Evolutionary conservation across 331 rosid species (phyloP).

Genomic region (Arachis monticola): DNA sequence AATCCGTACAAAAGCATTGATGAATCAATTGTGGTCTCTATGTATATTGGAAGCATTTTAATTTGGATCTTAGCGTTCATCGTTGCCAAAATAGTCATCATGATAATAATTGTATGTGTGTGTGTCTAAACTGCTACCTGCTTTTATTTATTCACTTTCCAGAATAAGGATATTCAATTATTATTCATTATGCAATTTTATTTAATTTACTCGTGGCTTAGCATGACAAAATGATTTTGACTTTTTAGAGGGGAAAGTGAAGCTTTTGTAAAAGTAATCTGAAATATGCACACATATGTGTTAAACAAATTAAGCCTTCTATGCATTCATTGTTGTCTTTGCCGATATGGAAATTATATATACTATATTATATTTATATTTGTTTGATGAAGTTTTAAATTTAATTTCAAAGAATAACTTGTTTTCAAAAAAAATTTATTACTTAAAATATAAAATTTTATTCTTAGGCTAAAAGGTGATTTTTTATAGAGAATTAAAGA

Average conservation of each 20-base stretch:
- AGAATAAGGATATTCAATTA: not conserved
- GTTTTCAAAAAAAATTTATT: too few species aligned
- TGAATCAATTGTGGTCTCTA: not conserved
- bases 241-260: not conserved
- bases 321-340: too few species aligned
- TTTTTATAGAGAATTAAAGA: too few species aligned
- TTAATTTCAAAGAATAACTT: too few species aligned
- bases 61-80: constrained; percentile 29
- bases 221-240: not conserved
- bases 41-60: constrained; percentile 4
- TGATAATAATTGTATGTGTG: not conserved
- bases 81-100: constrained; percentile 13
- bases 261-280: too few species aligned
- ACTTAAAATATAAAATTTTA: too few species aligned
- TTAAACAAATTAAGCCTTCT: too few species aligned
- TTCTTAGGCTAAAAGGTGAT: too few species aligned
- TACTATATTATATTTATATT: too few species aligned
- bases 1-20: constrained; percentile 21
- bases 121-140: not conserved
- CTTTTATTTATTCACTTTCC: not conserved
- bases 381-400: too few species aligned
- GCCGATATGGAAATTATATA: too few species aligned
- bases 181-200: not conserved
- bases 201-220: not conserved
- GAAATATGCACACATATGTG: too few species aligned